Evolutionary conservation across 169 alveolate species (phyloP), one percentile per base, ranked within the genome.

Genomic region (Nephromyces sp.): DNA sequence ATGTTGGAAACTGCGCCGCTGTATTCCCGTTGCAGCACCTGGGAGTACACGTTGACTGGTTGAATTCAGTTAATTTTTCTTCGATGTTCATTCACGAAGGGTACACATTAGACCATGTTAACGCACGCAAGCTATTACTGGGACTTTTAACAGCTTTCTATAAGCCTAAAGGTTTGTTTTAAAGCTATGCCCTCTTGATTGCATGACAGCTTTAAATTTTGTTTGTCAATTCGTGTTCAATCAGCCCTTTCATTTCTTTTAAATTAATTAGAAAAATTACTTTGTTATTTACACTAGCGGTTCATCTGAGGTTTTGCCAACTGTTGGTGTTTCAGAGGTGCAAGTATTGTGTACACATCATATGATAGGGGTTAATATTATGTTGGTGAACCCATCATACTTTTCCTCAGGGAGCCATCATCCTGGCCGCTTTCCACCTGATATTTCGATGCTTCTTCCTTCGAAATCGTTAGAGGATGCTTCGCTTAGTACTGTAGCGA

Each of bases 1-100:
- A 79, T 32, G 88, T 78, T 2, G 88, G 88, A 64, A 81, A 74
- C 1, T 69, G 75, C 24, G 85, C 88, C 2, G 79, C 81, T 6
- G 65, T 62, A 32, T 83, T 83, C 71, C 88, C 88, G 6, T 66
- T 83, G 57, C 88, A 83, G 63, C 74, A 52, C 0, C 62, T 69
- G 74, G 88, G 88, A 57, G 62, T 75, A 27, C 81, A 78, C 25
- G 85, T 78, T 33, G 84, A 75, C 68, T 79, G 77, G 57, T 74
- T 83, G 57, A 75, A 83, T 69, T 68, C 85, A 8, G 81, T 78
- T 24, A 84, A 78, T 72, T 79, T 83, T 51, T 73, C 75, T 52
- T 53, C 51, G 24, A 25, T 34, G 62, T 78, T 65, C 33, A 34
- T 68, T 34, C 85, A 78, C 72, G 73, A 79, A 32, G 88, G 88